phyloP scores from a whole-genome alignment of 768 basidiomycete genomes.

The Lactarius hengduanensis region DNA sequence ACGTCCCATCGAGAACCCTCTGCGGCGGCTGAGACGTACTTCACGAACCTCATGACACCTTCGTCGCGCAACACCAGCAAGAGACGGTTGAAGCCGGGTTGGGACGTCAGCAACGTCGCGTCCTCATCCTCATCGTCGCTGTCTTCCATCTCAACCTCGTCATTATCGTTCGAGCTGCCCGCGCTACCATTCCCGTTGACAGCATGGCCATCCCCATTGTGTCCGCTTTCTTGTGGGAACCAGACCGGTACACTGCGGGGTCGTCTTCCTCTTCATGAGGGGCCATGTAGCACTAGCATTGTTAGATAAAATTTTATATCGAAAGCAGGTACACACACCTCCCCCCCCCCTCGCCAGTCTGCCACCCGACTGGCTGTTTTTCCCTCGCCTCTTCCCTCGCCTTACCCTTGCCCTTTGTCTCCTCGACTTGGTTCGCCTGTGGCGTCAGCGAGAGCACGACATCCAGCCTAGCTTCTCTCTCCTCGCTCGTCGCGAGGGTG shows the following conservation, averaged over 20 bases:
- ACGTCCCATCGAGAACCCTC: conserved; percentile 93
- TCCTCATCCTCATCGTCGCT: conserved; percentile 50
- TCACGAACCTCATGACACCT: conserved; percentile 91
- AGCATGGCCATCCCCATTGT: conserved; percentile 27
- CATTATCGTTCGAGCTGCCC: conserved; percentile 25
- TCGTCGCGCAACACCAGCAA: conserved; percentile 90
- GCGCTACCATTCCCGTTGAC: conserved; percentile 28
- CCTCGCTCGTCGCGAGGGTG: conserved; percentile 87
- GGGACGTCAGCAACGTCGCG: conserved; percentile 79
- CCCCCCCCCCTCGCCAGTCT: conserved; percentile 84
- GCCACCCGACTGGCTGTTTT: conserved; percentile 51
- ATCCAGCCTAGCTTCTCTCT: conserved; percentile 79
- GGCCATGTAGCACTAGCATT: conserved; percentile 82
- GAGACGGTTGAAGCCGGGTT: conserved; percentile 87
- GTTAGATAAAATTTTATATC: conserved; percentile 5
- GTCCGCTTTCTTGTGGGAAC: conserved; percentile 31
- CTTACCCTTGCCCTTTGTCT: conserved; percentile 33
- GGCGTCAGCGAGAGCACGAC: conserved; percentile 87
- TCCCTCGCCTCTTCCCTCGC: conserved; percentile 37
- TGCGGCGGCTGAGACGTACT: conserved; percentile 89
- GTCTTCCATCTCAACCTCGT: conserved; percentile 10
- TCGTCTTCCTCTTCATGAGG: conserved; percentile 95
- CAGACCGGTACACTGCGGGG: conserved; percentile 85
- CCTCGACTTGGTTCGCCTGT: conserved; percentile 35
- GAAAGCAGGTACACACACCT: conserved; percentile 53